phyloP scores from a whole-genome alignment of 2,329 filamentous ascomycete genomes.

The Aspergillus sp. region DNA sequence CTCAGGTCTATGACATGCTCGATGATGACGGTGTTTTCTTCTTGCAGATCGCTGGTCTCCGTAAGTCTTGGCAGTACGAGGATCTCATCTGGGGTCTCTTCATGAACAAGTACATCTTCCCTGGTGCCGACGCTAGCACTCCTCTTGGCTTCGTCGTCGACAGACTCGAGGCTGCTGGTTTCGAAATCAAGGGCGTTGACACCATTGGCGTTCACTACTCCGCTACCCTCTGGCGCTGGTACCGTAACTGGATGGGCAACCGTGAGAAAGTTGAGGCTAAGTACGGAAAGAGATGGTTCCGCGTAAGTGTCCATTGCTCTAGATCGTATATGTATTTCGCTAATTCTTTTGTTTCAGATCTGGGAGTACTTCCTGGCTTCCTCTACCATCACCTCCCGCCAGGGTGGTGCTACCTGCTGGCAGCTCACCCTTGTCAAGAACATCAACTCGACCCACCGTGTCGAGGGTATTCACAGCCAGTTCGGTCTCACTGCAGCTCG shows the following conservation, averaged over 20 bases:
- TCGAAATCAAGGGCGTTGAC: conserved; percentile 85
- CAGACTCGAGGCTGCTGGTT: conserved; percentile 75
- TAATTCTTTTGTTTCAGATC: conserved; percentile 46
- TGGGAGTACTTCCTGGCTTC: conserved; percentile 89
- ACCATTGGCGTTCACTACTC: conserved; percentile 96
- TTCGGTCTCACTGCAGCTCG: conserved; percentile 62
- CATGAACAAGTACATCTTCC: conserved; percentile 99
- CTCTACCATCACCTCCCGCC: conserved; percentile 74
- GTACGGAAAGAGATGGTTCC: conserved; percentile 92
- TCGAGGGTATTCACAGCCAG: conserved; percentile 64
- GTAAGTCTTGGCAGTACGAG: conserved; percentile 95
- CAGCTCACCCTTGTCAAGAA: conserved; percentile 86
- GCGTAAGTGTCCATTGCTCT: conserved; percentile 50
- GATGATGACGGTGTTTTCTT: conserved; percentile 95
- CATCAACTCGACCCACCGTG: conserved; percentile 74
- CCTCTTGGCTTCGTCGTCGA: conserved; percentile 82
- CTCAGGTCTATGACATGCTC: conserved; percentile 88
- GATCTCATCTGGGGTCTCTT: conserved; percentile 97
- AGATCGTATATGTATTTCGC: not conserved
- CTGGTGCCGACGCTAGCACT: conserved; percentile 89
- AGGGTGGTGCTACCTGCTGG: conserved; percentile 77
- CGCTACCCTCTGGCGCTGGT: conserved; percentile 95
- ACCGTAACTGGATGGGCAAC: conserved; percentile 96
- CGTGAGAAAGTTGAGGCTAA: conserved; percentile 85
- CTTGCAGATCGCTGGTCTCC: conserved; percentile 87